Base-by-base conservation (phyloP, 2,329 filamentous ascomycete species). In the Colletotrichum sojae region DNA sequence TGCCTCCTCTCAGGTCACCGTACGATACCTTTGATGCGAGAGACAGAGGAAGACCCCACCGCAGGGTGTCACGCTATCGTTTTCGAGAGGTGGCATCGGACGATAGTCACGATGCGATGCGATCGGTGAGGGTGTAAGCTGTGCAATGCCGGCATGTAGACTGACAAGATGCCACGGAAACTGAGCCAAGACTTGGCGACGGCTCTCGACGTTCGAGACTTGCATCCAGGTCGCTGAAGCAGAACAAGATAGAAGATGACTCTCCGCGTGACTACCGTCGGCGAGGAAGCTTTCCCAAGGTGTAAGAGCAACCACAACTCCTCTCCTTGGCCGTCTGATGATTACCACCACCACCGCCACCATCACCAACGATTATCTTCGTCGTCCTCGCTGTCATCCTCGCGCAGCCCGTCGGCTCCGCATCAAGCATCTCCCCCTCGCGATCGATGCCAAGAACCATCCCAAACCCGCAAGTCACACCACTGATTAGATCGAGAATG, bases 231-330 rank as follows among this genome's bases (percentile, higher is more conserved):
- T 39, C 13, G 12, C 15, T 52, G 46, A 52, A 61, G 18, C 22
- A 27, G 20, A n/a, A 8, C 13, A 2, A 15, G 25, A 18, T 22
- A n/a, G 13, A 15, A 27, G 9, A 5, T 8, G 6, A 20, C 20
- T 22, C 13, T 12, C 25, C 52, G 49, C 51, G 22, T 43, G 25
- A 27, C 16, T 36, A 48, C n/a, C 22, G 22, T 25, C 40, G 8
- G 31, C 36, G 39, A 65, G 64, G 15, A 40, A 49, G 54, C 36
- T 22, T 64, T 36, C 16, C 39, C 53, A 39, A 20, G 40, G 36
- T 27, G 62, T 60, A 22, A 20, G 39, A 66, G 20, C 49, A 69
- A 43, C 22, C 66, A 22, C 55, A 40, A 40, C 53, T 64, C 54
- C 53, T 68, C 53, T 18, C 22, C 61, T 69, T 69, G 43, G 66